Evolutionary conservation across 345 rosid species (phyloP).

Genomic region (Adansonia digitata): DNA sequence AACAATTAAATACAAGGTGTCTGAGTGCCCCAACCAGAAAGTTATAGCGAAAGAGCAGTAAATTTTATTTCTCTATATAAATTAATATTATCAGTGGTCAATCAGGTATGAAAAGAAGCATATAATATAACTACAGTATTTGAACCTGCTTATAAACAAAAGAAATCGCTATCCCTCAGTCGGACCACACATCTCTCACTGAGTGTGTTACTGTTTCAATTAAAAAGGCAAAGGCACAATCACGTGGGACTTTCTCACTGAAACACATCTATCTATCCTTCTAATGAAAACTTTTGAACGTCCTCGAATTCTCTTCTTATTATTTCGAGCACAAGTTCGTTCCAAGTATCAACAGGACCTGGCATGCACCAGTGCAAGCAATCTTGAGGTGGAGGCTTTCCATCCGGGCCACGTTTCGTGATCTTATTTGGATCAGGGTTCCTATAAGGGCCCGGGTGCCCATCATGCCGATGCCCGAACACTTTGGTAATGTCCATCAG

Average conservation of each 20-base stretch:
- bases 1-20: too few relatives aligned
- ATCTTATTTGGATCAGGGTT: conserved; percentile 77
- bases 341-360: conserved; percentile 96
- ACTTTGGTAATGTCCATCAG: conserved; percentile 83
- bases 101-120: too few relatives aligned
- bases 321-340: conserved; percentile 79
- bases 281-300: conserved; percentile 15
- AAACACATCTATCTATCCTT: conserved; percentile 10
- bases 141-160: too few relatives aligned
- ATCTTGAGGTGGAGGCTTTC: conserved; percentile 92
- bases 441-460: conserved; percentile 95
- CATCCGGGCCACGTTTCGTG: conserved; percentile 74
- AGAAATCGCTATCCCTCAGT: background rate
- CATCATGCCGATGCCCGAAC: conserved; percentile 88
- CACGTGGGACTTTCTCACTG: background rate
- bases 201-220: background rate
- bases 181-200: conserved; percentile 5
- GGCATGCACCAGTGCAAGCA: conserved; percentile 99
- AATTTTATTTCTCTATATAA: too few relatives aligned
- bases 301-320: conserved; percentile 63
- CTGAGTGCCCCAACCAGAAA: too few relatives aligned
- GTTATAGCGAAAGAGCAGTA: too few relatives aligned
- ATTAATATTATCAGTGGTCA: too few relatives aligned
- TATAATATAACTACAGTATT: too few relatives aligned
- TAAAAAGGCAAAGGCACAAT: background rate